Percentiles rank a stretch among this genome's conserved stretches.
Conservation (phyloP, 768 basidiomycete species). For the Calvatia gigantea region DNA sequence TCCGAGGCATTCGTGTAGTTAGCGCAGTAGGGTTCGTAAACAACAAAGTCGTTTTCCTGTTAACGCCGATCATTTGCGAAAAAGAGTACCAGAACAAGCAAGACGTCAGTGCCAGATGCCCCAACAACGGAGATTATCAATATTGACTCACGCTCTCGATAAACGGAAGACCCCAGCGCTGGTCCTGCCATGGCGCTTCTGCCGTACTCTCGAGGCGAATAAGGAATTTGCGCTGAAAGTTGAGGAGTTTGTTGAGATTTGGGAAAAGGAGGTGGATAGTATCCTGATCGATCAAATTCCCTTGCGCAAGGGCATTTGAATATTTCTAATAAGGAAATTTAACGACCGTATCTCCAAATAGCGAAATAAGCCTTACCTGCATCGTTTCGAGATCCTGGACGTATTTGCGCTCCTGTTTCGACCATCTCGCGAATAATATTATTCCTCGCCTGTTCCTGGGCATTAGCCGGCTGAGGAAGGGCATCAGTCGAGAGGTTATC, state of each 20-base stretch:
- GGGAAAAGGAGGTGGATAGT: conserved; percentile 96
- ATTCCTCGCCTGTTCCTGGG: conserved; percentile 64
- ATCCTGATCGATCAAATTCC: conserved; percentile 87
- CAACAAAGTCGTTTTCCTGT: conserved; percentile 94
- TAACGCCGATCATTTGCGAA: conserved; percentile 34
- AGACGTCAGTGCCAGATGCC: not conserved
- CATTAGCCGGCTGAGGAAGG: conserved; percentile 42
- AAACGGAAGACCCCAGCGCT: conserved; percentile 87
- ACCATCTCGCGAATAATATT: conserved; percentile 87
- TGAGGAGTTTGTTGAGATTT: conserved; percentile 89
- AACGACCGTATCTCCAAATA: conserved; percentile 14
- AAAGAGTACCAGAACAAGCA: conserved; percentile 33
- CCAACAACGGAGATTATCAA: conserved; percentile 4
- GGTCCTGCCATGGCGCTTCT: conserved; percentile 77
- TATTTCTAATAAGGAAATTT: conserved; percentile 63
- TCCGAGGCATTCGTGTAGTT: conserved; percentile 89
- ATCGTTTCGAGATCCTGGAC: conserved; percentile 96
- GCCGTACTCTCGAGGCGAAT: conserved; percentile 86
- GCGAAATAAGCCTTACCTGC: conserved; percentile 58
- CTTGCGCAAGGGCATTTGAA: conserved; percentile 75
- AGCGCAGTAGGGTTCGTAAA: conserved; percentile 97
- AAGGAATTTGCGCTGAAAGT: conserved; percentile 93
- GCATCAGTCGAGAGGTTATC: conserved; percentile 53
- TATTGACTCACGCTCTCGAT: conserved; percentile 67
- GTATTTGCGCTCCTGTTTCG: conserved; percentile 93